Base-by-base conservation (phyloP, 2,329 filamentous ascomycete species). In the Knufia fluminis region DNA sequence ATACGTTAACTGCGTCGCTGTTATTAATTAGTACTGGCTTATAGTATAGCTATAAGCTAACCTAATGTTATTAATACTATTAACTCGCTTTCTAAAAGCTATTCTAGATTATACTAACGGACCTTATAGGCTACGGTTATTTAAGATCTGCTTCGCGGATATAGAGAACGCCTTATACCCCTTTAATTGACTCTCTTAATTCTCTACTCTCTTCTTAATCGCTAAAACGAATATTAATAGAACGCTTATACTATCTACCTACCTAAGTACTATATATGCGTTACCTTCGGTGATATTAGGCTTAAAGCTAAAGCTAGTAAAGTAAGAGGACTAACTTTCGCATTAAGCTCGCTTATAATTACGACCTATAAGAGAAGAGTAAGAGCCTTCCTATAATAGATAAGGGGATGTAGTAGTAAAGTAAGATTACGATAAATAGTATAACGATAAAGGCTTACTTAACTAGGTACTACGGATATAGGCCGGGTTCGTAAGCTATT, bases 101-200 rank as follows among this genome's bases (percentile, higher is more conserved):
- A n/a, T 38, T 32, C 28, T n/a, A 32, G 28, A 32, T 32, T 38
- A n/a, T 38, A n/a, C 35, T 38, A 20, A 38, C 35, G 6, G 35
- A 38, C 35, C 35, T 38, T 38, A n/a, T n/a, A 38, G 35, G 35
- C n/a, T n/a, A 38, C 35, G 35, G 35, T 38, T n/a, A 38, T 38
- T 7, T n/a, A 38, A 38, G 35, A 38, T 38, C 35, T 38, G 35
- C 35, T 38, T 38, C 35, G 35, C 35, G 35, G 35, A 16, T n/a
- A 38, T 38, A 38, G 35, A 38, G 35, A 38, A 38, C 35, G 35
- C 35, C 35, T 38, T n/a, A 38, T n/a, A 38, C 35, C n/a, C 35
- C 35, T 38, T 38, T n/a, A n/a, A 38, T n/a, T n/a, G 35, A 38
- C 35, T n/a, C n/a, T 38, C 35, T n/a, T 38, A n/a, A 38, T 38